A percentile compares a stretch with the other conserved stretches of the same genome.
Evolutionary conservation across 768 basidiomycete genomes (phyloP).

Genomic region (Mrakia hoshinonis): DNA sequence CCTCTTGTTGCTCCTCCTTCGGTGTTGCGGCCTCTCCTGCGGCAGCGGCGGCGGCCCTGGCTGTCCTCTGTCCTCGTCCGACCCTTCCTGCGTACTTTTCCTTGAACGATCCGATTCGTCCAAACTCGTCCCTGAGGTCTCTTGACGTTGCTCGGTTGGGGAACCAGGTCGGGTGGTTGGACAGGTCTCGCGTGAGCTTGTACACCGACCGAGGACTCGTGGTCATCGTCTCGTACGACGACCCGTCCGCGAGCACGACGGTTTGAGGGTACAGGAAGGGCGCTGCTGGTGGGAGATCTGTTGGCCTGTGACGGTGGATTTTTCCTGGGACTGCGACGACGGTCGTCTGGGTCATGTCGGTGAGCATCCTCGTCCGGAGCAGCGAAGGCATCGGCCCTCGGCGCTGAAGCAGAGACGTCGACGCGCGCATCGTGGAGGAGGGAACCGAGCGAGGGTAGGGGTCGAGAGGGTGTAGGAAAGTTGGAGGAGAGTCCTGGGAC

Average conservation of each 20-base stretch:
- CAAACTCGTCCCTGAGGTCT: constrained; percentile 27
- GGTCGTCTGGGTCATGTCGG: neutral
- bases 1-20: neutral
- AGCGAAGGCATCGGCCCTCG: neutral
- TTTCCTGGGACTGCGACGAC: neutral
- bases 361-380: neutral
- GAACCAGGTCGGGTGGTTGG: constrained; percentile 28
- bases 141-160: constrained; percentile 8
- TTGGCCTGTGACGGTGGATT: constrained; percentile 11
- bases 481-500: neutral
- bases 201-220: constrained; percentile 21
- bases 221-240: constrained; percentile 19
- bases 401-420: neutral
- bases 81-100: constrained; percentile 10
- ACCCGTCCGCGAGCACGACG: constrained; percentile 28
- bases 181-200: constrained; percentile 27
- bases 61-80: neutral
- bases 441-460: neutral
- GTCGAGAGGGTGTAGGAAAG: neutral
- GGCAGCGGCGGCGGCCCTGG: neutral
- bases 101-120: constrained; percentile 25
- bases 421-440: neutral
- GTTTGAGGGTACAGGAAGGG: constrained; percentile 25
- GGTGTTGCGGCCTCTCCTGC: neutral
- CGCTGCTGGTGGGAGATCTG: constrained; percentile 12